Percentiles rank a stretch among this genome's conserved stretches.
phyloP scores from a whole-genome alignment of 1,139 yeast species.

The Casaregolazyma suthepensis region DNA sequence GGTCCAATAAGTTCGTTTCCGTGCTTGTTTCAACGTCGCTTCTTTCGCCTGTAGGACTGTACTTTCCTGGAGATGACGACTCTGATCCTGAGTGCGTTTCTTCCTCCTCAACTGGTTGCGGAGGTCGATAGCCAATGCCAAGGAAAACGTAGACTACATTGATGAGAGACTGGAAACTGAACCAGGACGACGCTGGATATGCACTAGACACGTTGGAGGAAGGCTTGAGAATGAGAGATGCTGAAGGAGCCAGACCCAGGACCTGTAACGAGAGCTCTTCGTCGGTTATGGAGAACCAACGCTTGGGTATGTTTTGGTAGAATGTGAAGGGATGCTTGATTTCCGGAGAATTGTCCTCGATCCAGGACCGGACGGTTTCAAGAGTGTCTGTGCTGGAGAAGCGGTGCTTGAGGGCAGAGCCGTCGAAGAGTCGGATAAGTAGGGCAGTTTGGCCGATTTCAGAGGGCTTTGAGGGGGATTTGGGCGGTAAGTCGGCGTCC shows the following conservation, averaged over 20 bases:
- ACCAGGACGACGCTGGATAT: slow-evolving; percentile 21
- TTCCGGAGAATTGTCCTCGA: slow-evolving; percentile 48
- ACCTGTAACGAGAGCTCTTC: slow-evolving; percentile 45
- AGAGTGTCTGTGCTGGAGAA: slow-evolving; percentile 43
- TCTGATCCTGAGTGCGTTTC: neutral
- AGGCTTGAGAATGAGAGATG: slow-evolving; percentile 61
- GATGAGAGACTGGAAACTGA: slow-evolving; percentile 19
- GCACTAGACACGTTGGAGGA: slow-evolving; percentile 29
- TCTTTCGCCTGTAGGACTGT: neutral
- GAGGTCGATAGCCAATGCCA: slow-evolving; percentile 27
- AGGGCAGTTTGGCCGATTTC: slow-evolving; percentile 36
- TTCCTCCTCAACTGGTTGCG: slow-evolving; percentile 6
- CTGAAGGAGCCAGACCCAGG: slow-evolving; percentile 56
- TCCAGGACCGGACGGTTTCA: slow-evolving; percentile 55
- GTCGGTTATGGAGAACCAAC: slow-evolving; percentile 45
- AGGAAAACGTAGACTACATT: slow-evolving; percentile 27
- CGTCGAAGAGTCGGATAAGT: slow-evolving; percentile 51
- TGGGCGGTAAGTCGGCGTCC: neutral
- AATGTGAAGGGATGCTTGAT: slow-evolving; percentile 44
- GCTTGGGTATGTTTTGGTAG: slow-evolving; percentile 41
- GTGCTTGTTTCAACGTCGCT: neutral
- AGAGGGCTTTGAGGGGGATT: slow-evolving; percentile 5
- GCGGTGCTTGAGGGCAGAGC: slow-evolving; percentile 42
- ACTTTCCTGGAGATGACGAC: neutral
- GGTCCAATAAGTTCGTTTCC: neutral